These are phyloP conservation scores for Komagataella kurtzmanii DNA, from an alignment of 805 yeast species.

Conservation along the genomic window DNA sequence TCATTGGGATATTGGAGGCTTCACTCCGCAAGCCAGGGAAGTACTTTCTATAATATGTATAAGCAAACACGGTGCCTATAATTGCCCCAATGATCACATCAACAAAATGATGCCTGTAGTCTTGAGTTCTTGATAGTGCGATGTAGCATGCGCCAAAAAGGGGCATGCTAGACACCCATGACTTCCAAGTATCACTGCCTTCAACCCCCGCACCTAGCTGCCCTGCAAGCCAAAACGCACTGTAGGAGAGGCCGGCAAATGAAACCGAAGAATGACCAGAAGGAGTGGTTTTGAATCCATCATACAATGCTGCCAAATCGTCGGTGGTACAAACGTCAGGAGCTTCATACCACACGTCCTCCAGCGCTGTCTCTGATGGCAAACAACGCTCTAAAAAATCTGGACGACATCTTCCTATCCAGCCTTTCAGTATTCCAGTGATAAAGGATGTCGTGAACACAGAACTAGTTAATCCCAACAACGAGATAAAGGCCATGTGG, in stretches of 20 bases:
- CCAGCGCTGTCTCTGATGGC: conserved; percentile 49
- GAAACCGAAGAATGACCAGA: conserved; percentile 69
- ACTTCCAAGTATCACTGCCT: conserved; percentile 50
- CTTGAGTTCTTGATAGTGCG: conserved; percentile 80
- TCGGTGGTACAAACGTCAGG: conserved; percentile 52
- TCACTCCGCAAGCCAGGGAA: conserved; percentile 27
- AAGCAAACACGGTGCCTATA: conserved; percentile 51
- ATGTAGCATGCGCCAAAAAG: conserved; percentile 56
- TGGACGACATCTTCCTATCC: conserved; percentile 87
- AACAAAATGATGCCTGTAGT: conserved; percentile 85
- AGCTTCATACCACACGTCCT: conserved; percentile 40
- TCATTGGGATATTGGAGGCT: conserved; percentile 26
- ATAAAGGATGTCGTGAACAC: conserved; percentile 45
- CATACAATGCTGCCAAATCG: conserved; percentile 29
- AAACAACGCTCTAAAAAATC: conserved; percentile 80
- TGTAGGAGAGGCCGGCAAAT: conserved; percentile 53
- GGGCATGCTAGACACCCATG: conserved; percentile 39
- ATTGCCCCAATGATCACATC: conserved; percentile 67
- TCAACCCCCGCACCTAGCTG: conserved; percentile 31
- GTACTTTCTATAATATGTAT: conserved; percentile 38
- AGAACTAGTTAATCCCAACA: conserved; percentile 53
- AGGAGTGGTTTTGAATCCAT: conserved; percentile 75
- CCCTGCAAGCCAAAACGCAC: conserved; percentile 54
- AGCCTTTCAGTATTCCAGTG: conserved; percentile 66
- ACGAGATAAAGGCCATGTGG: conserved; percentile 48